Evolutionary conservation across 129 eudicot genomes (phyloP).

Genomic region (Logfia minima): DNA sequence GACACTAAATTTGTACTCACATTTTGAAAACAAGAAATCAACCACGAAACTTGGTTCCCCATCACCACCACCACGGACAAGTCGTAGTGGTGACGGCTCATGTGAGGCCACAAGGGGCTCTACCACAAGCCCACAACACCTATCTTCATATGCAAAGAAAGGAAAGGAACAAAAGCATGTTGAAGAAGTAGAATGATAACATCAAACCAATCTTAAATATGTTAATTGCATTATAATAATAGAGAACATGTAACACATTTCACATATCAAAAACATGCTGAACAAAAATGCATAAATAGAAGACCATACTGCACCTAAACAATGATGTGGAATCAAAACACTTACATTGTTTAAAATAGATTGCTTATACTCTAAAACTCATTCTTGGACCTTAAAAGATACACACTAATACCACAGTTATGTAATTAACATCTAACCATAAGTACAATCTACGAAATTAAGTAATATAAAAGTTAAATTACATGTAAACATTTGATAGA

Average conservation of each 20-base stretch:
- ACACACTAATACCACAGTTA: conserved; percentile 21
- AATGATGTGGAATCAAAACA: conserved; percentile 16
- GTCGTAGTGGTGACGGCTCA: background rate
- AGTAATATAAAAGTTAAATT: background rate
- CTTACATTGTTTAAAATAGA: conserved; percentile 15
- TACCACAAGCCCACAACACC: background rate
- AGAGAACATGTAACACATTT: background rate
- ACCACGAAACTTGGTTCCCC: no score
- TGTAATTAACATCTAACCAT: conserved; percentile 26
- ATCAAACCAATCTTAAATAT: background rate
- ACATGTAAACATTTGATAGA: conserved; percentile 11
- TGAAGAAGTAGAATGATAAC: background rate
- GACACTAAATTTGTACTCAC: no score
- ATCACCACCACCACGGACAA: no score
- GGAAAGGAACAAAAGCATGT: conserved; percentile 8
- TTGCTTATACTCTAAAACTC: conserved; percentile 20
- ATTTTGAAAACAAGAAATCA: no score
- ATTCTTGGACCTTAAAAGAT: conserved; percentile 13
- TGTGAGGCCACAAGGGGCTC: background rate
- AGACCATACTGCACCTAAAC: conserved; percentile 8
- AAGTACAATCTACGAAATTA: conserved; percentile 23
- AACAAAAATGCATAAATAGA: background rate
- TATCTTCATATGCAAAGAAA: background rate
- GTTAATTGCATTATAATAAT: background rate
- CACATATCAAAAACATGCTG: background rate